phyloP scores from a whole-genome alignment of 2,329 filamentous ascomycete species.

The Alternaria triticina region DNA sequence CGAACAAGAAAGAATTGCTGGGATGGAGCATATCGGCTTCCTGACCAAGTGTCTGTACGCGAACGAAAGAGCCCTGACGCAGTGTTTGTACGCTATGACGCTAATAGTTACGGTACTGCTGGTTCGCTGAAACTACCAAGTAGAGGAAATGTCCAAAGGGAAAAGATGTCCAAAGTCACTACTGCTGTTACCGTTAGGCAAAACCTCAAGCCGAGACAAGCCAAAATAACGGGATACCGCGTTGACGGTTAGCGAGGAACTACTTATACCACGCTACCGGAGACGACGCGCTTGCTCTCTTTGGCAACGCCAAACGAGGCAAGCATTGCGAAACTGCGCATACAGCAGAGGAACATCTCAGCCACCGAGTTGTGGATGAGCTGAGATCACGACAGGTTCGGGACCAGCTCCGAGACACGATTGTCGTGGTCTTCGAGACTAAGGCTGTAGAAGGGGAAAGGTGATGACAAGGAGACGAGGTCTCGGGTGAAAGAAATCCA shows the following conservation, averaged over 20 bases:
- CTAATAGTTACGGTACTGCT: neutral
- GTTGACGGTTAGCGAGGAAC: neutral
- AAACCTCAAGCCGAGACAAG: neutral
- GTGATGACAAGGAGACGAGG: neutral
- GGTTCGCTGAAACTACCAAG: neutral
- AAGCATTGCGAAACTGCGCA: neutral
- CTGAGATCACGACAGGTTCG: neutral
- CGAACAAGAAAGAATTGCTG: neutral
- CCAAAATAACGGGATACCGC: accelerated
- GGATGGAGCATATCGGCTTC: neutral
- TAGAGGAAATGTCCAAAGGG: neutral
- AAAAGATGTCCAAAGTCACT: neutral
- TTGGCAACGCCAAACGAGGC: neutral
- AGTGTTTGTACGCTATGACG: neutral
- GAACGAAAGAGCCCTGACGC: neutral
- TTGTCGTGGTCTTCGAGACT: neutral
- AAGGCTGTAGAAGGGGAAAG: neutral
- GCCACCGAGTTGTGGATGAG: neutral
- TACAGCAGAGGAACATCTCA: neutral
- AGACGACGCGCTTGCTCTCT: neutral
- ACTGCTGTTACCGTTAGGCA: neutral
- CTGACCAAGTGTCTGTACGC: neutral
- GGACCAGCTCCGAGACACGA: neutral
- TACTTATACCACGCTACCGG: neutral
- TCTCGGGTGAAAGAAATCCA: neutral